Conservation (phyloP, 495 filamentous ascomycete genomes). For the Sordaria brevicollis region DNA sequence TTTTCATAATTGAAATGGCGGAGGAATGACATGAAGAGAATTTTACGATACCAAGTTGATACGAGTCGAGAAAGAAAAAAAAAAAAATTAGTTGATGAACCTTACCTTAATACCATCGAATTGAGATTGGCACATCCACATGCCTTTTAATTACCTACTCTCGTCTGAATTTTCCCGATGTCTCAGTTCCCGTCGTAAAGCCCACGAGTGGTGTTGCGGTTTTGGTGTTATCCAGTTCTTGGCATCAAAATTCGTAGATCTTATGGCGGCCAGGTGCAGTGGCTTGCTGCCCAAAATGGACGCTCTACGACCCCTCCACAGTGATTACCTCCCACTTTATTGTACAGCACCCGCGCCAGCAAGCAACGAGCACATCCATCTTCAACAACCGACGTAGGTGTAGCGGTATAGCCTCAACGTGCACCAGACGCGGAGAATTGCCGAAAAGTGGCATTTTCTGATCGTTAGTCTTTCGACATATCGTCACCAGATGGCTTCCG, state of each 20-base stretch:
- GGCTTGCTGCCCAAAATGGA: background rate
- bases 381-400: background rate
- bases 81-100: too few relatives aligned
- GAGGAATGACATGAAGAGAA: background rate
- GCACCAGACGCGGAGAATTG: background rate
- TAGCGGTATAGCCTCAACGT: background rate
- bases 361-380: too few relatives aligned
- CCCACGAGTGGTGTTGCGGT: background rate
- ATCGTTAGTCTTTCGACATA: background rate
- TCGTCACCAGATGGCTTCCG: conserved; percentile 5
- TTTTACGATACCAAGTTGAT: background rate
- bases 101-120: too few relatives aligned
- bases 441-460: background rate
- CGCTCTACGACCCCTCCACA: background rate
- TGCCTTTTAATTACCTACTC: too few relatives aligned
- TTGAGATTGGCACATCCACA: too few relatives aligned
- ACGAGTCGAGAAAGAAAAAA: too few relatives aligned
- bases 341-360: background rate
- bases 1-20: background rate
- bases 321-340: background rate
- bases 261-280: background rate
- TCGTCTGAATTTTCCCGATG: too few relatives aligned
- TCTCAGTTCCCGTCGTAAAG: too few relatives aligned
- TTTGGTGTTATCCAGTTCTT: background rate
- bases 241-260: background rate